Conservation (phyloP, 306 rosid species). For the Quercus dentata region DNA sequence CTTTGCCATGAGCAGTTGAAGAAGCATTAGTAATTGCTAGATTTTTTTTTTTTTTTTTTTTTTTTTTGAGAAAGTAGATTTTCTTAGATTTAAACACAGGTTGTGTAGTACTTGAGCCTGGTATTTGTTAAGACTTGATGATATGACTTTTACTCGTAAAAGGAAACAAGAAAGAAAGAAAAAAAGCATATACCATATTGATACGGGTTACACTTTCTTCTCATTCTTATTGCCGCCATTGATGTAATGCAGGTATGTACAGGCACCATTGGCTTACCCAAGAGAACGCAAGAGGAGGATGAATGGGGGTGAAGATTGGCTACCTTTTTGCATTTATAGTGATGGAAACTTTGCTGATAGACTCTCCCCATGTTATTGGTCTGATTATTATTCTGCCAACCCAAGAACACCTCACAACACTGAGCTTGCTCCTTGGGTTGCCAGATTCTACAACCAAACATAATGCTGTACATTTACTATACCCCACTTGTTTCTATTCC, state of each 20-base stretch:
- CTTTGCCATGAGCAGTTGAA: too few species aligned
- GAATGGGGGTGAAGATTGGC: slow-evolving; percentile 90
- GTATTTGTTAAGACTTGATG: too few species aligned
- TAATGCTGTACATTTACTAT: not conserved
- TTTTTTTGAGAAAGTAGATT: too few species aligned
- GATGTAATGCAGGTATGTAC: slow-evolving; percentile 60
- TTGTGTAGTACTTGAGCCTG: too few species aligned
- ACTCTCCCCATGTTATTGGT: slow-evolving; percentile 74
- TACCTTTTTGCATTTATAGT: slow-evolving; percentile 73
- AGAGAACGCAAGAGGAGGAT: slow-evolving; percentile 81
- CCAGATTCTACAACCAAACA: slow-evolving; percentile 57
- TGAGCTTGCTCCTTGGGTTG: slow-evolving; percentile 90
- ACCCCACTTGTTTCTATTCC: not conserved
- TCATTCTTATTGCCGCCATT: slow-evolving; percentile 2
- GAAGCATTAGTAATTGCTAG: too few species aligned
- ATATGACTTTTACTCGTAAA: too few species aligned
- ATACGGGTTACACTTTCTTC: not conserved
- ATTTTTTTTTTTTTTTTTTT: too few species aligned
- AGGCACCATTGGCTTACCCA: slow-evolving; percentile 90
- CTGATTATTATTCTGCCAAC: slow-evolving; percentile 65
- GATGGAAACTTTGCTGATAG: slow-evolving; percentile 47
- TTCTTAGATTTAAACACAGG: too few species aligned
- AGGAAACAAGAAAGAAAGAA: too few species aligned
- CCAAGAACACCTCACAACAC: slow-evolving; percentile 65
- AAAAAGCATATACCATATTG: too few species aligned